phyloP scores from a whole-genome alignment of 83 land plant genomes.

The Larix sibirica region DNA sequence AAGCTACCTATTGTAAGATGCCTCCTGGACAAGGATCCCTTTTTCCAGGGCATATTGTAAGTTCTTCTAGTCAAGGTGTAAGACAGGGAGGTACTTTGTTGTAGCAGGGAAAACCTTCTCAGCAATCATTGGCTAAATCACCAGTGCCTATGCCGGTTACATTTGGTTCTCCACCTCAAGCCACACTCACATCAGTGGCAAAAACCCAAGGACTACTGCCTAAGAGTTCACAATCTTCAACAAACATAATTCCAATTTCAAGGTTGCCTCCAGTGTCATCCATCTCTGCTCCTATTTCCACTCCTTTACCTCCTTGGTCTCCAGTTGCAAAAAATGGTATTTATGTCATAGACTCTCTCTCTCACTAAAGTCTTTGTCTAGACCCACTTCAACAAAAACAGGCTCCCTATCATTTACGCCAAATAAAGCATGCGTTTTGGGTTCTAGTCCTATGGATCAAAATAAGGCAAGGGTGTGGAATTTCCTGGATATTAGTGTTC shows the following conservation, averaged over 20 bases:
- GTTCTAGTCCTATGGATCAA: background rate
- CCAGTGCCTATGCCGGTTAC: background rate
- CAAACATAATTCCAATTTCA: no score
- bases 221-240: no score
- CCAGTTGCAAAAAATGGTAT: constrained; percentile 8
- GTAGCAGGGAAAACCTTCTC: background rate
- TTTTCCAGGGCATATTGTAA: no score
- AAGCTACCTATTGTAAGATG: no score
- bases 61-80: no score
- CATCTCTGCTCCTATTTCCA: constrained; percentile 6
- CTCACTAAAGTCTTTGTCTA: background rate
- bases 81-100: constrained; percentile 1
- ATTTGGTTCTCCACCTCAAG: constrained; percentile 3
- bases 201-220: constrained; percentile 3
- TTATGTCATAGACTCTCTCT: constrained; percentile 6
- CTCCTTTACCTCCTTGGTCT: background rate
- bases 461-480: no score
- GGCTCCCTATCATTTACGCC: background rate
- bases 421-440: background rate
- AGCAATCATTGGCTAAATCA: constrained; percentile 1
- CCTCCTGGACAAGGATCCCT: no score
- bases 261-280: constrained; percentile 11
- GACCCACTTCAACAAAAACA: constrained; percentile 7
- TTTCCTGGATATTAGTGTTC: no score
- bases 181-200: background rate